A percentile compares a stretch with the other conserved stretches of the same genome.
Conservation (phyloP, 1,284 basidiomycete genomes). For the Sporisorium scitamineum region DNA sequence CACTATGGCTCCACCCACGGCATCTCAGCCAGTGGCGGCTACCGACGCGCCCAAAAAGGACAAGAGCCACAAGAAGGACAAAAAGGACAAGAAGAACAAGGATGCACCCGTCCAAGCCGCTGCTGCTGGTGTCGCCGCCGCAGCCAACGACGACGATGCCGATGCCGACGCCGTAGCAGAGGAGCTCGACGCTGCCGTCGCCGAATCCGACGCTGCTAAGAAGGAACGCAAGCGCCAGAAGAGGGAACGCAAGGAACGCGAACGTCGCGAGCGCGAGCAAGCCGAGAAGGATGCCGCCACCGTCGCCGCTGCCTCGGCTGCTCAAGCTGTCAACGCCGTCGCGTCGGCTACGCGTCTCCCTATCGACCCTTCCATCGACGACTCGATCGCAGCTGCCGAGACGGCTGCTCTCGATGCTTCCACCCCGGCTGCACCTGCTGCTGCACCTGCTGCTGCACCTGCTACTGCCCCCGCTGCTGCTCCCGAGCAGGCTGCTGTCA, state of each 20-base stretch:
- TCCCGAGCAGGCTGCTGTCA: constrained; percentile 9
- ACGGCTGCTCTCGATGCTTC: constrained; percentile 8
- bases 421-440: constrained; percentile 1
- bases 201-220: constrained; percentile 8
- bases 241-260: constrained; percentile 46
- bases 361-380: constrained; percentile 41
- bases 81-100: constrained; percentile 17
- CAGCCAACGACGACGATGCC: constrained; percentile 25
- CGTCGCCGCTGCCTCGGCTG: constrained; percentile 46
- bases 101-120: constrained; percentile 6
- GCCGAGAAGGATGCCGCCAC: constrained; percentile 52
- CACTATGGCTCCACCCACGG: constrained; percentile 17
- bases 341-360: constrained; percentile 43
- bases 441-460: background rate
- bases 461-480: background rate
- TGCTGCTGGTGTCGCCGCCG: constrained; percentile 3
- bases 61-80: constrained; percentile 21
- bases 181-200: constrained; percentile 5
- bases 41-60: constrained; percentile 17
- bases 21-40: constrained; percentile 19
- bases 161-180: constrained; percentile 32
- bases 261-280: constrained; percentile 47
- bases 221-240: constrained; percentile 47
- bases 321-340: constrained; percentile 44
- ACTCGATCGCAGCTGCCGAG: constrained; percentile 10